A percentile compares a stretch with the other conserved stretches of the same genome.
Conservation (phyloP, 2,329 filamentous ascomycete genomes). For the Trichoderma lentiforme region DNA sequence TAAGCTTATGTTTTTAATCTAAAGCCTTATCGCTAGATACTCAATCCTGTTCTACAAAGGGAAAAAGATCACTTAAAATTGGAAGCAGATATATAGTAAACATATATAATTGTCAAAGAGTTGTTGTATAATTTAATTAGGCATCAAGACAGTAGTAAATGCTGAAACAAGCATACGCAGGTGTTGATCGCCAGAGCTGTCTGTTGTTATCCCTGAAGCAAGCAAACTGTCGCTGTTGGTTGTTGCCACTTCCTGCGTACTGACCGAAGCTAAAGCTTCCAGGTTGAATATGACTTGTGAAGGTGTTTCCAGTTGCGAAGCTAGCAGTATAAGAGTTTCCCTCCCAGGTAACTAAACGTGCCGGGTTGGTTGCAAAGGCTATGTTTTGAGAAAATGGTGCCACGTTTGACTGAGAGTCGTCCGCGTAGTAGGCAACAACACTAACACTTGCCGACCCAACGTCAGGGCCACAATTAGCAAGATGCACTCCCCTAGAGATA, state of each 20-base stretch:
- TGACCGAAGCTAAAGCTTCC: neutral
- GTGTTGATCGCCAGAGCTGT: neutral
- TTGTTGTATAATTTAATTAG: neutral
- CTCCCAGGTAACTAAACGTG: neutral
- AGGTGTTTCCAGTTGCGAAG: neutral
- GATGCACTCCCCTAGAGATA: neutral
- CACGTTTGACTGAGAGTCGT: neutral
- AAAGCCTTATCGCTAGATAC: too few relatives aligned
- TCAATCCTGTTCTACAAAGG: neutral
- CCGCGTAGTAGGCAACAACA: neutral
- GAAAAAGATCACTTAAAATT: neutral
- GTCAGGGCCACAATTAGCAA: neutral
- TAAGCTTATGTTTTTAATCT: too few relatives aligned
- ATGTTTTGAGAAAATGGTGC: neutral
- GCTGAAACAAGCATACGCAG: neutral
- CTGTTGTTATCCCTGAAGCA: neutral
- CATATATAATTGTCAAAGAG: neutral
- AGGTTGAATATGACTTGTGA: neutral
- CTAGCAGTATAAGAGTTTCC: neutral
- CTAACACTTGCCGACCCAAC: neutral
- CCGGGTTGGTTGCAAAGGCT: neutral
- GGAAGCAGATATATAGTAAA: neutral
- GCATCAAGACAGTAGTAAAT: constrained; percentile 2
- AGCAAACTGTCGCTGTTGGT: neutral
- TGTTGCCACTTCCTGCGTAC: neutral